Conservation (phyloP, 257 asterid genomes). For the Scutellaria barbata region DNA sequence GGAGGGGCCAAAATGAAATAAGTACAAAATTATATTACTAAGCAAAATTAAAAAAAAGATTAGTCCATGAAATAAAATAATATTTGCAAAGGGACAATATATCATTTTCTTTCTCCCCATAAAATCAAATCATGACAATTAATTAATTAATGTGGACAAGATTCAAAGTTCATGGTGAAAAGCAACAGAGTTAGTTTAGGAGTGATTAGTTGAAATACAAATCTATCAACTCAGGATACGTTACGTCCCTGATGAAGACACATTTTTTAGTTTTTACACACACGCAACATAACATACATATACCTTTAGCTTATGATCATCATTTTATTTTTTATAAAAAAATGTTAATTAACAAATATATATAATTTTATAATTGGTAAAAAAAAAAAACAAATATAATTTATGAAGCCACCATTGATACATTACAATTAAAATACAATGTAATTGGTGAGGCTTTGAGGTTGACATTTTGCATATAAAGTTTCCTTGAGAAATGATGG, state of each 20-base stretch:
- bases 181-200: constrained; percentile 26
- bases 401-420: background rate
- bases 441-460: background rate
- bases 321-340: background rate
- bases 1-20: no score
- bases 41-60: no score
- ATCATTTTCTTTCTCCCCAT: background rate
- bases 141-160: constrained; percentile 1
- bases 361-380: background rate
- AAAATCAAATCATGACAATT: background rate
- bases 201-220: constrained; percentile 29
- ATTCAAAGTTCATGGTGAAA: constrained; percentile 31
- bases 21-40: no score
- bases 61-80: no score
- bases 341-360: constrained; percentile 22
- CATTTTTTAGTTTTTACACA: background rate
- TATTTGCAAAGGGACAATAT: background rate
- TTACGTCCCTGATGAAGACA: constrained; percentile 23
- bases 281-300: constrained; percentile 22
- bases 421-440: background rate
- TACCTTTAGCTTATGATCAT: no score
- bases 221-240: constrained; percentile 22
- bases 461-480: constrained; percentile 10
- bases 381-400: no score
- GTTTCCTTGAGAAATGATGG: background rate